Base-by-base conservation (phyloP, 2,329 filamentous ascomycete species). In the Curvularia verruculosa region DNA sequence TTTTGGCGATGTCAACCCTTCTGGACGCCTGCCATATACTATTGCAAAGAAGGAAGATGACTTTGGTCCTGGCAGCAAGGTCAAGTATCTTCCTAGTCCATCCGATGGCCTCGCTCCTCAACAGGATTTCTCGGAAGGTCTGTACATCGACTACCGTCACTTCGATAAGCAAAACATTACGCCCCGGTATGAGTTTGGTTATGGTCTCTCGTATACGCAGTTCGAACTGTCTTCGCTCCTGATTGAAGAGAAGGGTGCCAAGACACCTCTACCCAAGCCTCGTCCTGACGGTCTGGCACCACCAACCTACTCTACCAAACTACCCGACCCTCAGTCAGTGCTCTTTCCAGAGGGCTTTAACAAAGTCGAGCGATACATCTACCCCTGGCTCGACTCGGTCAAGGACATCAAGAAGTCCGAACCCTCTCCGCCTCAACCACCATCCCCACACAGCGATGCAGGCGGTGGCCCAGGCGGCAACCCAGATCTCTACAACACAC, bases 131-230 rank as follows among this genome's bases (percentile, higher is more conserved):
- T 83, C 82, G 1, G 91, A 96, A 71, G 91, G 91, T 0, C 78
- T 96, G 0, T 93, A 93, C 71, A 87, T 96, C 64, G 94, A 97
- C 79, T 96, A 97, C 78, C 88, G 92, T 12, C 85, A 93, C 75
- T 93, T 97, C 66, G 92, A 96, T 80, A 90, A 89, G 71, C 77
- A 88, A 52, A 81, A 83, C 54, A 88, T 95, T 58, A 81, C 82
- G 5, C 93, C 93, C 0, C 88, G 90, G 1, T 97, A 88, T 71
- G 89, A 91, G 45, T 97, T 97, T 67, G 93, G 94, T 0, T 93
- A 87, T 58, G 94, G 93, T 0, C 83, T 97, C 1, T 91, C 88
- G 50, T 96, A 95, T 78, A 92, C 91, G 0, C 83, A 78, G 0
- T 96, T 94, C 73, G 78, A 84, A 12, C 83, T 91, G 54, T 81